A percentile compares a stretch with the other conserved stretches of the same genome.
phyloP scores from a whole-genome alignment of 768 basidiomycete genomes.

The Podaxis rugospora region DNA sequence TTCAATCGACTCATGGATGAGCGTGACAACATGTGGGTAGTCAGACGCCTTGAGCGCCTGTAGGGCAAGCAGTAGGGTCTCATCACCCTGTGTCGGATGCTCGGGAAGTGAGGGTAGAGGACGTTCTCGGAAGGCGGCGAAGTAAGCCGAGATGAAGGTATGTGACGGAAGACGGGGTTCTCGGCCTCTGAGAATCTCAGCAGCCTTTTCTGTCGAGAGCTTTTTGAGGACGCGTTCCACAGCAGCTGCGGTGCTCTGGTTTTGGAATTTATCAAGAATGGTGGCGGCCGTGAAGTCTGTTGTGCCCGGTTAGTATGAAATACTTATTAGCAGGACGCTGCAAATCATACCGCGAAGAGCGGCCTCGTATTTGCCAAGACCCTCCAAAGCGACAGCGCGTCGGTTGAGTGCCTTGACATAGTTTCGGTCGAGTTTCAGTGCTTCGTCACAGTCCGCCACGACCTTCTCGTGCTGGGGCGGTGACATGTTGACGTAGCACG shows the following conservation, averaged over 20 bases:
- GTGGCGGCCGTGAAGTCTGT: conserved; percentile 95
- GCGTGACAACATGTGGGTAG: conserved; percentile 73
- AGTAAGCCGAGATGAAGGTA: conserved; percentile 93
- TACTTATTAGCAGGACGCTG: not conserved
- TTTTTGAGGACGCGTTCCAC: conserved; percentile 94
- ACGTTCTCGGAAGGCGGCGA: conserved; percentile 94
- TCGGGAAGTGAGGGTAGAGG: conserved; percentile 54
- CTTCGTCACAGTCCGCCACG: conserved; percentile 84
- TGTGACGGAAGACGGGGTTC: conserved; percentile 82
- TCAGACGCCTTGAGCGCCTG: conserved; percentile 82
- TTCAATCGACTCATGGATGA: conserved; percentile 81
- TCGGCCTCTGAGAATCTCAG: conserved; percentile 70
- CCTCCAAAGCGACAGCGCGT: conserved; percentile 81
- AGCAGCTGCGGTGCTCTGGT: conserved; percentile 67
- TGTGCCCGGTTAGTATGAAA: not conserved
- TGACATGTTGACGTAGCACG: conserved; percentile 90
- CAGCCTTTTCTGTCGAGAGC: conserved; percentile 67
- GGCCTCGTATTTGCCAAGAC: conserved; percentile 67
- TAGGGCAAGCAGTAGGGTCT: conserved; percentile 74
- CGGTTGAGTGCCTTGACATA: conserved; percentile 93
- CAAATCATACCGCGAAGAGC: conserved; percentile 65
- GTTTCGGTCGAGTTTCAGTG: conserved; percentile 73
- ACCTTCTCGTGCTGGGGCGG: conserved; percentile 83
- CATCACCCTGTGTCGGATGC: conserved; percentile 72
- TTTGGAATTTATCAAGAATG: conserved; percentile 90